These are phyloP conservation scores for Pseudogymnoascus sp. DNA, from an alignment of 2,329 filamentous ascomycete species.

Conservation along the genomic window DNA sequence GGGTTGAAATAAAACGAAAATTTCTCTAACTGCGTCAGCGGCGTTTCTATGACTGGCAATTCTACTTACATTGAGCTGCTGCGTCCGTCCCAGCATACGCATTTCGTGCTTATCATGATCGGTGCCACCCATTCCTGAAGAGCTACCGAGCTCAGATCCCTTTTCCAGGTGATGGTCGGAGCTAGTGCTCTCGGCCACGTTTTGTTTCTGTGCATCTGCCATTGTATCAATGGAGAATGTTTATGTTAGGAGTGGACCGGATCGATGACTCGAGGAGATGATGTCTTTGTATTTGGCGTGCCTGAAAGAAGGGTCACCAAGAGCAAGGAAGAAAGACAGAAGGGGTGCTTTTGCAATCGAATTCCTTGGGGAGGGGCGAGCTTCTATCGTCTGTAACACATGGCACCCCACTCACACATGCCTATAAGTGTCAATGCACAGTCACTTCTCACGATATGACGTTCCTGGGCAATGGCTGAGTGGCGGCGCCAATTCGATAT, in stretches of 20 bases:
- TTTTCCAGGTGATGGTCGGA: slow-evolving; percentile 5
- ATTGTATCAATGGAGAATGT: neutral
- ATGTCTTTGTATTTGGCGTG: neutral
- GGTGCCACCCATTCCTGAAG: slow-evolving; percentile 21
- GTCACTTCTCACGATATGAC: neutral
- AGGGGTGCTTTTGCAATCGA: neutral
- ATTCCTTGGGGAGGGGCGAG: neutral
- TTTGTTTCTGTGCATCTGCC: neutral
- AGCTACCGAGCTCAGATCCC: slow-evolving; percentile 17
- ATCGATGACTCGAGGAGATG: neutral
- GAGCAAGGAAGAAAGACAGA: neutral
- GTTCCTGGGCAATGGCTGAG: slow-evolving; percentile 1
- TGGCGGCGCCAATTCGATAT: neutral
- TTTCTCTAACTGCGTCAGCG: slow-evolving; percentile 26
- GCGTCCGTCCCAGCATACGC: slow-evolving; percentile 26
- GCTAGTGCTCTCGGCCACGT: slow-evolving; percentile 5
- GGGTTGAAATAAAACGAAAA: slow-evolving; percentile 34
- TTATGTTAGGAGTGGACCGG: too few relatives aligned
- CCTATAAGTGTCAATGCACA: neutral
- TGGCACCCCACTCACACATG: neutral
- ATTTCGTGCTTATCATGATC: slow-evolving; percentile 29
- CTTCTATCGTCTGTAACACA: neutral
- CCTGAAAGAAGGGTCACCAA: neutral
- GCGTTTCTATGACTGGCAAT: neutral
- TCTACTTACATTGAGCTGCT: slow-evolving; percentile 22